Conservation (phyloP, 305 asterid species). For the Solanum hybrid region DNA sequence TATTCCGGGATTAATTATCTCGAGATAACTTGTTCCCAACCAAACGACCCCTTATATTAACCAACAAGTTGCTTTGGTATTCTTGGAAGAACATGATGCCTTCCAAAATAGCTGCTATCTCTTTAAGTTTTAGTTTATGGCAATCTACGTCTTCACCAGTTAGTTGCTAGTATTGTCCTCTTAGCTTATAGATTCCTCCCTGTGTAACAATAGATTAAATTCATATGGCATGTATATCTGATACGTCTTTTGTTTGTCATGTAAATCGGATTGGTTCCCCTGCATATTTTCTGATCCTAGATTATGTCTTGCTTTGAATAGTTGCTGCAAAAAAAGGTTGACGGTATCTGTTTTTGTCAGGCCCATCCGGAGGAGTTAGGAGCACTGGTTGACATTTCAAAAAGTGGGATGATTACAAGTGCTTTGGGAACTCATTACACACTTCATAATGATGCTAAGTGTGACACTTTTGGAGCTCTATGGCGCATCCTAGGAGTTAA, state of each 20-base stretch:
- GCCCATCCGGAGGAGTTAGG: conserved; percentile 91
- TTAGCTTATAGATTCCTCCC: not conserved
- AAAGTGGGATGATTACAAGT: conserved; percentile 96
- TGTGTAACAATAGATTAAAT: not conserved
- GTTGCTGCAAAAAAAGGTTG: conserved; percentile 6
- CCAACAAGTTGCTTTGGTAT: not conserved
- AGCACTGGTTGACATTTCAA: conserved; percentile 71
- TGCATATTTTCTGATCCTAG: not conserved
- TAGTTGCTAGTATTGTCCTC: not conserved
- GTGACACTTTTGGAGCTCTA: conserved; percentile 83
- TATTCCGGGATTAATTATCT: not conserved
- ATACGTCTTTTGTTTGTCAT: not conserved
- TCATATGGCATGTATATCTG: not conserved
- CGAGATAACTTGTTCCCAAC: not conserved
- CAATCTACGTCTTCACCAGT: not conserved
- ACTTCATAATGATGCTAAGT: conserved; percentile 76
- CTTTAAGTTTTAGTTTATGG: not conserved
- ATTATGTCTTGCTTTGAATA: not conserved
- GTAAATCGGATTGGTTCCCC: not conserved
- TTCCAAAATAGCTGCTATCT: not conserved
- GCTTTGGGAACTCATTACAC: conserved; percentile 72
- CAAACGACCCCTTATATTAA: not conserved
- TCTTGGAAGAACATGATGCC: not conserved
- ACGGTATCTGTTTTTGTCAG: conserved; percentile 34
- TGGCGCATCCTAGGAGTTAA: conserved; percentile 87